Base-by-base conservation (phyloP, 495 filamentous ascomycete species). In the Tuber indicum region DNA sequence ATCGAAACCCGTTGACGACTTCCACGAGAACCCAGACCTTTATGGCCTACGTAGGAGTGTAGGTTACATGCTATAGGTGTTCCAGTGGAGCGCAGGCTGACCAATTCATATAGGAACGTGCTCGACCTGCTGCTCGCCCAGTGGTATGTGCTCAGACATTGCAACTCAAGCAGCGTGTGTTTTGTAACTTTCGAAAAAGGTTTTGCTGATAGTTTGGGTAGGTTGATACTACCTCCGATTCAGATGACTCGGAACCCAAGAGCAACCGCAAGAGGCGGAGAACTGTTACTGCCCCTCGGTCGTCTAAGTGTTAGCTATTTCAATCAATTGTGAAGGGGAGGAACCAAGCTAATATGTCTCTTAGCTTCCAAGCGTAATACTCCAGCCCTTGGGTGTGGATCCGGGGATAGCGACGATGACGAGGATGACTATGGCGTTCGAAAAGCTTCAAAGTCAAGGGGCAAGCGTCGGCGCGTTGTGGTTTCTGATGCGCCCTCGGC, bases 11-110 rank as follows among this genome's bases (percentile, higher is more conserved):
- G 93, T 96, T 44, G 91, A 95, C 39, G 92, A 90, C 80, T 97
- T 97, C 79, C 87, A 90, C 78, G 91, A 93, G 82, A 94, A 99
- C 83, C 96, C 96, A n/a, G 96, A 98, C 83, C 86, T 99, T 32
- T 99, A 98, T 85, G 96, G 95, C 26, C 87, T 99, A 72, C 89
- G 96, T 77, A 89, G 96, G 83, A 99, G 96, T 86, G 94, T 94
- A 90, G 75, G 91, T 84, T 75, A 36, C 78, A 77, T 73, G 77
- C 70, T 49, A 23, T 44, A 42, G 70, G 9, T 72, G 41, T 72
- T 16, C 47, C 47, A 69, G 9, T 74, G 47, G 10, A 73, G 73
- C 70, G 72, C 26, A 19, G 75, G 72, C 83, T 88, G 86, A 85
- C 87, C 84, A 75, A 81, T 73, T 44, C 46, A 70, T 74, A 71